Base-by-base conservation (phyloP, 257 asterid genomes). In the Solanum virginianum region DNA sequence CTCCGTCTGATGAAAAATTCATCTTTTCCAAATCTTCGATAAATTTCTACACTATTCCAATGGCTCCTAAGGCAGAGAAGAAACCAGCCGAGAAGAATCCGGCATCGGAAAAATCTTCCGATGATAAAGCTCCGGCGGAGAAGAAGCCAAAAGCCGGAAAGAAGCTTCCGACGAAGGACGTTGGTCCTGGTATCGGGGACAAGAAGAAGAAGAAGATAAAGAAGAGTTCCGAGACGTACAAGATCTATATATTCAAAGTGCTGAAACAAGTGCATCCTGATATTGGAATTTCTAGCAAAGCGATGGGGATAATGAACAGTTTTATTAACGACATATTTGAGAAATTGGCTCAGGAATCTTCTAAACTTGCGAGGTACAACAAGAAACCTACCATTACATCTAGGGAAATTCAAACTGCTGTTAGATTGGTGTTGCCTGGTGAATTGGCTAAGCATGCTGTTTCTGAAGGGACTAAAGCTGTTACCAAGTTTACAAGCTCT, bases 361-460 rank as follows among this genome's bases (percentile, higher is more conserved):
- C 83, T 79, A 79, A 79, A 24, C 63, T 79, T 26, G 83, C 83
- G 29, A 54, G 83, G 18, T 79, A 79, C 14, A 79, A 79, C 54
- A 79, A 79, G 83, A 79, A 79, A 55, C 83, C 83, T 54, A 79
- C 83, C 0, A 79, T 79, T 53, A 79, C 83, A 26, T 79, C 83
- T 4, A 53, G 83, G 83, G 83, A 79, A 17, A 79, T 79, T 79
- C 83, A 79, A 60, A 79, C 83, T 18, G 83, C 83, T 32, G 83
- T 79, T 79, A 79, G 83, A 54, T 79, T 79, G 83, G 83, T 79
- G 5, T 79, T 79, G 18, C 83, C 83, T 26, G 83, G 83, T 79
- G 83, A 79, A 79, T 79, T 79, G 26, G 83, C 83, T 54, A 79
- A 79, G 26, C 83, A 79, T 53, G 83, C 83, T 79, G 83, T 79